Evolutionary conservation across 805 yeast genomes (phyloP).

Genomic region (Tetrapisispora namnaoensis): DNA sequence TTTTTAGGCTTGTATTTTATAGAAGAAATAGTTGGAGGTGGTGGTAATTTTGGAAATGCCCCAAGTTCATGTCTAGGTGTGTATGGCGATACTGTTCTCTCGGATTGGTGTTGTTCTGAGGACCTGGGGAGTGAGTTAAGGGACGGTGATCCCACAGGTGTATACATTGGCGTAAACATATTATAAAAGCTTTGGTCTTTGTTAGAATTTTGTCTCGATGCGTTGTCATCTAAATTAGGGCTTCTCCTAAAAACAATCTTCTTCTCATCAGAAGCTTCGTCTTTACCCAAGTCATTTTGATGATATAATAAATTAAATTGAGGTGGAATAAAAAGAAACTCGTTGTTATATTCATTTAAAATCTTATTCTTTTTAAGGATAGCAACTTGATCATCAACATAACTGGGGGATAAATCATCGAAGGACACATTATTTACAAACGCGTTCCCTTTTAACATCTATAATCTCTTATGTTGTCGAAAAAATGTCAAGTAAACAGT

Average conservation of each 20-base stretch:
- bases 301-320: conserved; percentile 22
- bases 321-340: conserved; percentile 25
- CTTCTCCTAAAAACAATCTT: neutral
- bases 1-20: conserved; percentile 8
- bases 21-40: conserved; percentile 18
- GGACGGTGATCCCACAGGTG: neutral
- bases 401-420: conserved; percentile 25
- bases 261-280: neutral
- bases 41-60: conserved; percentile 14
- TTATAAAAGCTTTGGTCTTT: neutral
- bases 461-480: neutral
- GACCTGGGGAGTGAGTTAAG: neutral
- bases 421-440: conserved; percentile 26
- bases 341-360: conserved; percentile 17
- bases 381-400: conserved; percentile 23
- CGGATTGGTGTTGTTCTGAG: neutral
- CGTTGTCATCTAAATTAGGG: neutral
- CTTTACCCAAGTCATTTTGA: neutral
- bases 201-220: neutral
- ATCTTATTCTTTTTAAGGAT: conserved; percentile 11
- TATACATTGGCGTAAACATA: neutral
- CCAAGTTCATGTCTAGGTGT: neutral
- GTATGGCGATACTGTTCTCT: conserved; percentile 9
- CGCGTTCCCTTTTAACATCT: neutral
- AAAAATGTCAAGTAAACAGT: neutral